Base-by-base conservation (phyloP, 176 grass and related monocot species). In the Triticum monococcum region DNA sequence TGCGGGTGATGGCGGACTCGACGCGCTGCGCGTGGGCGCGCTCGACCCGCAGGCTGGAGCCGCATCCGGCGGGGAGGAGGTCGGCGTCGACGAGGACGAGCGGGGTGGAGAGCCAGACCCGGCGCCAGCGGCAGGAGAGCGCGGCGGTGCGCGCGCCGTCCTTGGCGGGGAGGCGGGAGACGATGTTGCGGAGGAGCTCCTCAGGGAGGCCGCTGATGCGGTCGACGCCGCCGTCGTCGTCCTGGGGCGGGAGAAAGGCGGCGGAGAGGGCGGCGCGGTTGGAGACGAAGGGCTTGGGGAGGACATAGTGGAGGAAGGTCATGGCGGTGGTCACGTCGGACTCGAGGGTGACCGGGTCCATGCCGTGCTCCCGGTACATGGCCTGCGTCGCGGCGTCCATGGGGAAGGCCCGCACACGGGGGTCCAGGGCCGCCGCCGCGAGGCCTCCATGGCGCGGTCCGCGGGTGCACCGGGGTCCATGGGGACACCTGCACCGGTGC, bases 371-470 rank as follows among this genome's bases (percentile, higher is more conserved):
- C 32, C 54, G 33, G 2, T 7, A 63, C n/a, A 40, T 7, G 33
- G 30, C 35, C 77, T 63, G 56, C 33, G 10, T 16, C 12, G 33
- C 57, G 22, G 57, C 57, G 35, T 79, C 77, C 77, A 79, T 64
- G 57, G 57, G 77, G 77, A 79, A 40, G 57, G 57, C 33, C 22
- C 56, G 57, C 56, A 64, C 77, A 37, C n/a, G 22, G 12, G 22
- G 24, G 57, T 79, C 77, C n/a, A 79, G 33, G 22, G 35, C 77
- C 77, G 57, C 57, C 12, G 35, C 77, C 57, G 77, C 56, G 41
- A 43, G 72, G 72, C 41, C 72, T 46, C 72, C 72, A 17, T 75
- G 72, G 72, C 72, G 40, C 24, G 41, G 72, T 48, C 72, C 72
- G 72, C 40, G 23, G 41, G 72, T 46, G 25, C 71, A 74, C 23